phyloP scores from a whole-genome alignment of 2,329 filamentous ascomycete species.

The Davidsoniella australis region DNA sequence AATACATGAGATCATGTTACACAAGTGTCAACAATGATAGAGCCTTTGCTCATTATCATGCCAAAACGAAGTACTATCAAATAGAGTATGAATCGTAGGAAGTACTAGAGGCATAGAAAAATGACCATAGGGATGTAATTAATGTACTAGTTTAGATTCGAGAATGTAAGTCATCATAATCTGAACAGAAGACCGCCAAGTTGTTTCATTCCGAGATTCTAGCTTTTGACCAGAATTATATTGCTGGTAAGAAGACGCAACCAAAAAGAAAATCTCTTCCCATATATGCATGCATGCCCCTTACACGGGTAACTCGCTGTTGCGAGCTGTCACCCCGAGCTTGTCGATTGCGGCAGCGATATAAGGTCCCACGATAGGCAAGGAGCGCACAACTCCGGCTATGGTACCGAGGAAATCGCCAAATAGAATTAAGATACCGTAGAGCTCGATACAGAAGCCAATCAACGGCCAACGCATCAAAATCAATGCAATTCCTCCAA shows the following conservation, averaged over 20 bases:
- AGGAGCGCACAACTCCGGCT: slow-evolving; percentile 65
- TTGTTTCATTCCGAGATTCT: too few species aligned
- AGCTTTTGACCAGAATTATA: too few species aligned
- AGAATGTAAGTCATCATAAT: too few species aligned
- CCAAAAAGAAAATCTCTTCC: not conserved
- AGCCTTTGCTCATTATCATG: too few species aligned
- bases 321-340: slow-evolving; percentile 50
- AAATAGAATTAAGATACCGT: slow-evolving; percentile 85
- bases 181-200: too few species aligned
- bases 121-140: too few species aligned
- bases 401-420: slow-evolving; percentile 94
- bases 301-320: slow-evolving; percentile 64
- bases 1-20: too few species aligned
- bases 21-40: too few species aligned
- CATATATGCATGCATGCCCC: not conserved
- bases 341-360: slow-evolving; percentile 60
- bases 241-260: not conserved
- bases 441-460: slow-evolving; percentile 79
- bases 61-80: too few species aligned
- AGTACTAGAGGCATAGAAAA: too few species aligned
- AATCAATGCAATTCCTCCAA: slow-evolving; percentile 67
- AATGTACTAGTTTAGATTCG: too few species aligned
- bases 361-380: slow-evolving; percentile 76
- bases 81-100: too few species aligned
- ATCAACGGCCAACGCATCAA: slow-evolving; percentile 79